phyloP scores from a whole-genome alignment of 768 basidiomycete species.

The Podaxis rugospora region DNA sequence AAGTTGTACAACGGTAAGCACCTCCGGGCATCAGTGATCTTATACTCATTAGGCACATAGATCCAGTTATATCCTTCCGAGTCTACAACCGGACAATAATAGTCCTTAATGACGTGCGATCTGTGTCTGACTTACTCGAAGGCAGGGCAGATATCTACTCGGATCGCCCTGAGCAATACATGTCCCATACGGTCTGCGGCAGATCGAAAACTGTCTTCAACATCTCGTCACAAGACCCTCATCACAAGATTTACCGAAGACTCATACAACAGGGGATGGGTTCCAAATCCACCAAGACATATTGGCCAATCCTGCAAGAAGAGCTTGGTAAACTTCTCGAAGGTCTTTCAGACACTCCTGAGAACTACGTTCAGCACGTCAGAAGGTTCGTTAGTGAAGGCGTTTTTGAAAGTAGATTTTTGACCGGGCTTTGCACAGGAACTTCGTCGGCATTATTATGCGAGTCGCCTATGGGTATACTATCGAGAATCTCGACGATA shows the following conservation, averaged over 20 bases:
- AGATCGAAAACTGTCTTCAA: slow-evolving; percentile 39
- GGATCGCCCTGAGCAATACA: slow-evolving; percentile 44
- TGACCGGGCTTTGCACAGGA: slow-evolving; percentile 18
- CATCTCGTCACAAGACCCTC: slow-evolving; percentile 32
- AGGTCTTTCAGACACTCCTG: slow-evolving; percentile 26
- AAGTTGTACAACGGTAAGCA: slow-evolving; percentile 12
- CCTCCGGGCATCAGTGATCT: background rate
- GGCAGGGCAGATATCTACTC: slow-evolving; percentile 50
- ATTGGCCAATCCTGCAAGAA: slow-evolving; percentile 30
- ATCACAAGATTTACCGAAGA: slow-evolving; percentile 37
- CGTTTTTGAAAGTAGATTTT: background rate
- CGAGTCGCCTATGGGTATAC: slow-evolving; percentile 40
- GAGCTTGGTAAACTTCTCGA: slow-evolving; percentile 30
- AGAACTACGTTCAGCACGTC: slow-evolving; percentile 30
- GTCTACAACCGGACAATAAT: slow-evolving; percentile 41
- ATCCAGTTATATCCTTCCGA: slow-evolving; percentile 43
- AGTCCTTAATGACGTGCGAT: slow-evolving; percentile 41
- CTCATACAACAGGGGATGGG: slow-evolving; percentile 34
- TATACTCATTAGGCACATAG: slow-evolving; percentile 16
- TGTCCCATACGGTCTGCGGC: slow-evolving; percentile 38
- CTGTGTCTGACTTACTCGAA: slow-evolving; percentile 46
- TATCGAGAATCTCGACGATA: slow-evolving; percentile 28
- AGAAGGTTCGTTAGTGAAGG: slow-evolving; percentile 25
- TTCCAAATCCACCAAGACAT: slow-evolving; percentile 27
- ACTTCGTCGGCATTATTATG: slow-evolving; percentile 36